phyloP scores from a whole-genome alignment of 1,139 yeast genomes.

The Sugiyamaella neomexicana region DNA sequence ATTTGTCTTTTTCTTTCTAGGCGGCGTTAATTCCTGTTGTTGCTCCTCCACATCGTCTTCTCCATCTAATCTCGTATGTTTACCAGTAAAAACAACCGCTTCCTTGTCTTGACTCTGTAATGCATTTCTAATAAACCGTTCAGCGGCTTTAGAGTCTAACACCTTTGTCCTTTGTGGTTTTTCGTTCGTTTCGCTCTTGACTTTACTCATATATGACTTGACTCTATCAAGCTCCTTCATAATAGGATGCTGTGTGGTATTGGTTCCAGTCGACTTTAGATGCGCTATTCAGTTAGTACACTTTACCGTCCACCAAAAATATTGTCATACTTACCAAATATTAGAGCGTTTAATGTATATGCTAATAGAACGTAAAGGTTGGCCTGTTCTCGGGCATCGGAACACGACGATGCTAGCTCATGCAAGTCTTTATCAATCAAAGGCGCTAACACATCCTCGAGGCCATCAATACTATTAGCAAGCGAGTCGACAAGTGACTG shows the following conservation, averaged over 20 bases:
- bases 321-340: constrained; percentile 42
- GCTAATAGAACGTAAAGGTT: constrained; percentile 41
- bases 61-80: constrained; percentile 12
- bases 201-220: constrained; percentile 64
- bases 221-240: constrained; percentile 71
- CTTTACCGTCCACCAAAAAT: no score
- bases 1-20: background rate
- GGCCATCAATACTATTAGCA: constrained; percentile 33
- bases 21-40: background rate
- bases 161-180: constrained; percentile 8
- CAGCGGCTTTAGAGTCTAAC: constrained; percentile 44
- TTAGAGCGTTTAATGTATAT: constrained; percentile 44
- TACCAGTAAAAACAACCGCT: constrained; percentile 5
- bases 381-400: constrained; percentile 38
- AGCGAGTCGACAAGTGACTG: constrained; percentile 33
- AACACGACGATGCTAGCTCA: constrained; percentile 34
- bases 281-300: constrained; percentile 49
- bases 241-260: constrained; percentile 59
- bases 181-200: constrained; percentile 46
- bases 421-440: constrained; percentile 31
- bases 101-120: constrained; percentile 36
- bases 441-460: constrained; percentile 33
- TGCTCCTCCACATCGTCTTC: background rate
- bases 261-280: constrained; percentile 59
- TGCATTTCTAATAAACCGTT: constrained; percentile 49